Evolutionary conservation across 345 rosid species (phyloP), one percentile per base, ranked within the genome.

Genomic region (Brassica nigra): DNA sequence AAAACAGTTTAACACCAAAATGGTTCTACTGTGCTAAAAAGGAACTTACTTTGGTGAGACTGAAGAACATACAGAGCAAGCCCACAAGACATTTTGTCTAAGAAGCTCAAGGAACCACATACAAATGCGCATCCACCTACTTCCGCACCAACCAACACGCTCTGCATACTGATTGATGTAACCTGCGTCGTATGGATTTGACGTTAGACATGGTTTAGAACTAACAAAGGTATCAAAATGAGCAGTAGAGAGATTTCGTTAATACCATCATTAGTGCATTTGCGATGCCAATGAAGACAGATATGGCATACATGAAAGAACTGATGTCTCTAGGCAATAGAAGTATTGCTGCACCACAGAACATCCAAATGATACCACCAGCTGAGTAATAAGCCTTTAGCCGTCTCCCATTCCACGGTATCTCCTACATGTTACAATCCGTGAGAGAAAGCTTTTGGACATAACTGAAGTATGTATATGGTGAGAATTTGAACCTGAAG

Each of bases 31-130:
- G 5, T 63, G 11, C 54, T 16, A 16, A 68, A 33, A 18, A 47
- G 15, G 39, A 68, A 83, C 97, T 87, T 86, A 90, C 99, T 89
- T 81, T 91, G 99, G 84, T 85, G 84, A 16, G 94, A 95, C 55
- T 95, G 99, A 66, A 92, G 99, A 84, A 83, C 81, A 82, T 88
- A 92, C 0, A 95, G 62, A 61, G 90, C 92, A 80, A 92, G 70
- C 10, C 99, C 98, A 74, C 99, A 95, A 62, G 99, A 91, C 5
- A 95, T 83, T 82, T 95, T 95, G 80, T 95, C 99, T 86, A 92
- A 78, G 77, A 92, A 95, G 86, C 99, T 92, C 80, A 95, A 78
- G 1, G 99, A 91, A 78, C 99, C 99, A 77, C 89, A 92, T 3
- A 95, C 98, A 84, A 95, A 92, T 54, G 99, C 99, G 74, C 97